Evolutionary conservation across 2,329 filamentous ascomycete species (phyloP), one percentile per base, ranked within the genome.

Genomic region (Aureobasidium uvarum): DNA sequence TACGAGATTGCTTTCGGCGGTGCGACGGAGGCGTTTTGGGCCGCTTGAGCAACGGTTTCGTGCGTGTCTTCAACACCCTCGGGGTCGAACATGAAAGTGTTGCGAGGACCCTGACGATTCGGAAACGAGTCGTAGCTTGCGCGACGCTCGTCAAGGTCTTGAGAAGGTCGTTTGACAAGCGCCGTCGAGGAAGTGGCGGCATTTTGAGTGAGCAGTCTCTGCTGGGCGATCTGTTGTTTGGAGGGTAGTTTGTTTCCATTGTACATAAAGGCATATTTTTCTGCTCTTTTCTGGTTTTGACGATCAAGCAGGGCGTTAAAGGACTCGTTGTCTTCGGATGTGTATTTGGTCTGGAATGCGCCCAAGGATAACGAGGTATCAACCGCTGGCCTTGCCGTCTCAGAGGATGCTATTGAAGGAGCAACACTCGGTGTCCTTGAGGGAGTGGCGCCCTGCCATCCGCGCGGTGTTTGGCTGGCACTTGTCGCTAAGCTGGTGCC

Each of bases 261-360:
- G 87, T 92, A 96, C 52, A 98, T 81, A 90, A 94, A 97, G 1
- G 87, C 87, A 73, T 96, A 90, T 72, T 94, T 96, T 72, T 93
- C 89, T 0, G 90, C 88, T 59, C 84, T 86, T 75, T 92, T 94
- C 67, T 88, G 84, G 73, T 97, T 99, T 73, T 97, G 92, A 72
- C 88, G 90, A 78, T 99, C 95, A 33, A 98, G 81, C 1, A 99
- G 82, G 71, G 89, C 89, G 77, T 96, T 96, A 80, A 99, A 98
- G 71, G 91, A 96, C 74, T 97, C 95, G 74, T 98, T 98, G 75
- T 99, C 95, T 77, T 99, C 95, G 73, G 92, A 96, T 1, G 94
- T 99, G 78, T 97, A 98, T 70, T 91, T 94, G 3, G 90, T 85
- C 74, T 99, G 95, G 72, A 97, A 99, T 1, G 88, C 86, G 62